Conservation (phyloP, 805 yeast species). For the Priceomyces carsonii region DNA sequence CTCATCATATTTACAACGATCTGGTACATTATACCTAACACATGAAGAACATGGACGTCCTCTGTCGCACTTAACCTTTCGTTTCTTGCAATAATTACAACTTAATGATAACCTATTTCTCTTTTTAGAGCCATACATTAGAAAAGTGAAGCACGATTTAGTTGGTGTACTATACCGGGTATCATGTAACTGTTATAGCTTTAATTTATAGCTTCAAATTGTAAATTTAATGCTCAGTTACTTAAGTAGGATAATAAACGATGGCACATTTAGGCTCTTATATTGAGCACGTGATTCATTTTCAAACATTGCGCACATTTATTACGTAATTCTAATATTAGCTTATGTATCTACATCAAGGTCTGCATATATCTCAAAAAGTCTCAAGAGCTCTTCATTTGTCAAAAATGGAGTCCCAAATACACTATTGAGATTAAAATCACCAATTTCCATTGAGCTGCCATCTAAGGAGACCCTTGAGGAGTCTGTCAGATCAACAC, state of each 20-base stretch:
- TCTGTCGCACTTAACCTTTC: conserved; percentile 42
- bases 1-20: conserved; percentile 25
- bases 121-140: too few relatives aligned
- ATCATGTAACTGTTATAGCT: too few relatives aligned
- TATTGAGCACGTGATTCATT: too few relatives aligned
- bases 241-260: too few relatives aligned
- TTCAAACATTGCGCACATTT: too few relatives aligned
- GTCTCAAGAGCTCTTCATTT: conserved; percentile 34
- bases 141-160: too few relatives aligned
- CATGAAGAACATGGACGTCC: conserved; percentile 37
- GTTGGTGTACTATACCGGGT: too few relatives aligned
- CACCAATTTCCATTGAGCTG: conserved; percentile 1
- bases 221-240: too few relatives aligned
- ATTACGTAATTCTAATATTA: too few relatives aligned
- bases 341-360: conserved; percentile 21
- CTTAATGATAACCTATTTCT: conserved; percentile 30
- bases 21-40: conserved; percentile 22
- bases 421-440: conserved; percentile 1
- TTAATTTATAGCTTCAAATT: too few relatives aligned
- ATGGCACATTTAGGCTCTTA: too few relatives aligned
- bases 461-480: background rate
- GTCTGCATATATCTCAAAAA: conserved; percentile 38
- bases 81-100: conserved; percentile 33
- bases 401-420: conserved; percentile 13
- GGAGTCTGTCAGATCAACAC: conserved; percentile 2